These are phyloP conservation scores for Spinellus fusiger DNA, from an alignment of 192 early-diverging fungal species.

Conservation along the genomic window DNA sequence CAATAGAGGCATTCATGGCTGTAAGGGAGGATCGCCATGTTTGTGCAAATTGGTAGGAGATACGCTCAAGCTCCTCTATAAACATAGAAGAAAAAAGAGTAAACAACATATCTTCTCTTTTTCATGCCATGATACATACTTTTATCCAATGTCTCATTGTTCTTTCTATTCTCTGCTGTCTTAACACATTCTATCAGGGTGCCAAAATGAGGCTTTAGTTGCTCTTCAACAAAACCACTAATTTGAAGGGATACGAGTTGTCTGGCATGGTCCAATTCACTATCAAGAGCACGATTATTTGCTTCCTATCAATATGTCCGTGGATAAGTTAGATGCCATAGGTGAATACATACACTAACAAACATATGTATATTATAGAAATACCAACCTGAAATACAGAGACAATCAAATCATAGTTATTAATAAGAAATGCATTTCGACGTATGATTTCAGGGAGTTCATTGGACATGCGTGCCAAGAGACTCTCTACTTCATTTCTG, in stretches of 20 bases:
- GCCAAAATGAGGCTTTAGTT: constrained; percentile 77
- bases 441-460: constrained; percentile 64
- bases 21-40: constrained; percentile 74
- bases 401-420: constrained; percentile 88
- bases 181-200: constrained; percentile 77
- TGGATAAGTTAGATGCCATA: neutral
- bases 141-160: constrained; percentile 32
- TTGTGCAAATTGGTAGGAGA: constrained; percentile 70
- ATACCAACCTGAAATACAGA: constrained; percentile 65
- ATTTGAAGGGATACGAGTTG: constrained; percentile 57
- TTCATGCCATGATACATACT: constrained; percentile 18
- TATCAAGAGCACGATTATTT: constrained; percentile 36
- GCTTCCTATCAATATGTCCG: constrained; percentile 34
- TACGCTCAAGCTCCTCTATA: constrained; percentile 54
- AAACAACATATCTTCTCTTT: constrained; percentile 14
- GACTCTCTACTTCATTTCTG: constrained; percentile 69
- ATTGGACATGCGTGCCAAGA: constrained; percentile 69
- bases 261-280: constrained; percentile 54
- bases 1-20: constrained; percentile 77
- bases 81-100: neutral
- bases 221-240: constrained; percentile 81
- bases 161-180: constrained; percentile 57
- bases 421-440: constrained; percentile 82
- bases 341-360: neutral
- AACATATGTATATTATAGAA: neutral